These are phyloP conservation scores for Scedosporium apiospermum DNA, from an alignment of 2,329 filamentous ascomycete genomes.

Conservation along the genomic window DNA sequence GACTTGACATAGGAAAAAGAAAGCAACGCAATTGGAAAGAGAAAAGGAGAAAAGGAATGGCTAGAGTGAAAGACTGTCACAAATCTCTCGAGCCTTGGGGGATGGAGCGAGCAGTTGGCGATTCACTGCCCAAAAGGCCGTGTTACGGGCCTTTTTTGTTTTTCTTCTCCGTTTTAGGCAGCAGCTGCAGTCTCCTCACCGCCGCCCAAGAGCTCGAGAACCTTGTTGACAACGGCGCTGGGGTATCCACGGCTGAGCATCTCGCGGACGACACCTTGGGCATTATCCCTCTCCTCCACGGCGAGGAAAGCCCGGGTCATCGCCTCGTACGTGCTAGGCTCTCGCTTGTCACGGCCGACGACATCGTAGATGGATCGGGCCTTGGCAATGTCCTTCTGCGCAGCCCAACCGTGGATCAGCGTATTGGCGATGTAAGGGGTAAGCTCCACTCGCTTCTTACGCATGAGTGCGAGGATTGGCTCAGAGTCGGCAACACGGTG, in stretches of 20 bases:
- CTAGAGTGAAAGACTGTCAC: neutral
- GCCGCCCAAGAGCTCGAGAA: slow-evolving; percentile 71
- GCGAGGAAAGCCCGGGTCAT: slow-evolving; percentile 93
- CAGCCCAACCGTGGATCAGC: slow-evolving; percentile 92
- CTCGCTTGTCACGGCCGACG: slow-evolving; percentile 69
- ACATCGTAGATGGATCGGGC: slow-evolving; percentile 69
- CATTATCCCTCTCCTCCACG: slow-evolving; percentile 67
- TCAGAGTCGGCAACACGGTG: slow-evolving; percentile 72
- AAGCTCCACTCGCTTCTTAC: slow-evolving; percentile 62
- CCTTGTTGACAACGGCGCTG: slow-evolving; percentile 84
- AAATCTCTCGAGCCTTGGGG: neutral
- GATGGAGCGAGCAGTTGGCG: neutral
- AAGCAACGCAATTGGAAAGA: neutral
- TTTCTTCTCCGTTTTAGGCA: neutral
- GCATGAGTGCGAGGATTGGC: slow-evolving; percentile 67
- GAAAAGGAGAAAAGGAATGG: neutral
- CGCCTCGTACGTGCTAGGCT: slow-evolving; percentile 96
- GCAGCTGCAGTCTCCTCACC: slow-evolving; percentile 8
- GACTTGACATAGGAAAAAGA: neutral
- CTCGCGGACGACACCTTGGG: slow-evolving; percentile 74
- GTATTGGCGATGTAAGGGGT: slow-evolving; percentile 98
- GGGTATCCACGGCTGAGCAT: slow-evolving; percentile 89
- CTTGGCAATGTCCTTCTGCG: slow-evolving; percentile 69
- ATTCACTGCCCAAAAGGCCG: neutral
- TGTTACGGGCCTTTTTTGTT: neutral